phyloP scores from a whole-genome alignment of 2,329 filamentous ascomycete genomes.

The Fusarium chlamydosporum region DNA sequence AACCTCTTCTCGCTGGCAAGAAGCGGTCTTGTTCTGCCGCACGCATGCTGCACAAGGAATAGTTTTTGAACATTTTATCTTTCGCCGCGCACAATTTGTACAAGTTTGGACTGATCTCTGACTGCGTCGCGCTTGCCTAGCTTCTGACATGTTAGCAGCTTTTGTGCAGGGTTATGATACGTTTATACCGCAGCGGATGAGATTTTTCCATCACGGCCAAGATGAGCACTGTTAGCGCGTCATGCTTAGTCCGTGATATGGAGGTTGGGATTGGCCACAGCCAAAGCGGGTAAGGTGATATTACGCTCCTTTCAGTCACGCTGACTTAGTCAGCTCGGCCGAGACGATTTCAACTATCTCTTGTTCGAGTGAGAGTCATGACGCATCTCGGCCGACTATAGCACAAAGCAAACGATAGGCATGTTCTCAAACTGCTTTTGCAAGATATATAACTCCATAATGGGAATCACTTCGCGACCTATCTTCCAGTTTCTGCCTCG shows the following conservation, averaged over 20 bases:
- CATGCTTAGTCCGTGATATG: not conserved
- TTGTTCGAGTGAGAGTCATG: no score
- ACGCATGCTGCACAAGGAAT: slow-evolving; percentile 4
- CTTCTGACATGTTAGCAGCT: not conserved
- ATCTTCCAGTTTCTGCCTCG: not conserved
- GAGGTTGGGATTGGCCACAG: no score
- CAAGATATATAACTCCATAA: no score
- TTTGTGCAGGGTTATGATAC: not conserved
- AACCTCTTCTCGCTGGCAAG: slow-evolving; percentile 7
- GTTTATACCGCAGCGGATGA: not conserved
- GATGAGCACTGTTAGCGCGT: not conserved
- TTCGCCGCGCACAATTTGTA: slow-evolving; percentile 5
- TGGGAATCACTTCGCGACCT: no score
- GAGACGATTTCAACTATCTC: no score
- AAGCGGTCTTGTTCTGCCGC: not conserved
- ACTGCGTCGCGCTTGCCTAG: slow-evolving; percentile 1
- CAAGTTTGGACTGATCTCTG: slow-evolving; percentile 10
- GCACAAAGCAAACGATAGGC: not conserved
- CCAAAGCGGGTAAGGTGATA: no score
- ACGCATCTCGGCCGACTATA: not conserved
- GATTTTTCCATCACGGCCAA: slow-evolving; percentile 4
- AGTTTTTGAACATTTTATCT: slow-evolving; percentile 8
- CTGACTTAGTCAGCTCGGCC: no score
- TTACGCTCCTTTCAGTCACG: no score
- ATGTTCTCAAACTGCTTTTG: no score